Base-by-base conservation (phyloP, 768 basidiomycete species). In the Podaxis rugospora region DNA sequence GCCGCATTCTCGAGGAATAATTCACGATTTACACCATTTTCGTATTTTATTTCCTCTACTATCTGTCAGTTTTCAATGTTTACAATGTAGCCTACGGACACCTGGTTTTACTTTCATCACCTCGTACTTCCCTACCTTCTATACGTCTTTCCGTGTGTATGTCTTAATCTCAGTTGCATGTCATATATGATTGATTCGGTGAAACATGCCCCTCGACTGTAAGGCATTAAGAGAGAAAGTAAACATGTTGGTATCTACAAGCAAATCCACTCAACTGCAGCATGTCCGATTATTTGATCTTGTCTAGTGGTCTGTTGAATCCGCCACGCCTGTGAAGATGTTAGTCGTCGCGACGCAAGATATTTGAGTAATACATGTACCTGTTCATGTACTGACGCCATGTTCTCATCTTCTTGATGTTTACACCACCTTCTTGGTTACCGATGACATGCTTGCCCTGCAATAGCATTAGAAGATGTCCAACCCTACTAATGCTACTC, bases 351-450 rank as follows among this genome's bases (percentile, higher is more conserved):
- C 35, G 36, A 35, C 25, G 7, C 32, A 32, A 32, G 7, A 32
- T 21, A 18, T 5, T 7, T 11, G 35, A 53, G 47, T 37, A 56
- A 60, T 37, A 57, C 25, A 65, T 77, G 51, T 27, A 87, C 86
- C 90, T 84, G 72, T 98, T 98, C 96, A 99, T 99, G 73, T 99
- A 99, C 74, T 98, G 96, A 65, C 94, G 81, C 95, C 94, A 96
- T 25, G 93, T 95, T 62, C 93, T 80, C 59, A 83, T 84, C 76
- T 93, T 94, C 81, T 91, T 94, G 66, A 89, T 73, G 57, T 84
- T 73, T 37, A 78, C 81, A 39, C 62, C 67, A 47, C 88, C 90
- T 63, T 90, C 88, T 74, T 95, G 89, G 62, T 96, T 94, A 23
- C 93, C 92, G 39, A 82, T 78, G 37, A 95, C 91, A 51, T 80